Percentiles rank a stretch among this genome's conserved stretches.
phyloP scores from a whole-genome alignment of 805 yeast species.

The Myxozyma melibiosi region DNA sequence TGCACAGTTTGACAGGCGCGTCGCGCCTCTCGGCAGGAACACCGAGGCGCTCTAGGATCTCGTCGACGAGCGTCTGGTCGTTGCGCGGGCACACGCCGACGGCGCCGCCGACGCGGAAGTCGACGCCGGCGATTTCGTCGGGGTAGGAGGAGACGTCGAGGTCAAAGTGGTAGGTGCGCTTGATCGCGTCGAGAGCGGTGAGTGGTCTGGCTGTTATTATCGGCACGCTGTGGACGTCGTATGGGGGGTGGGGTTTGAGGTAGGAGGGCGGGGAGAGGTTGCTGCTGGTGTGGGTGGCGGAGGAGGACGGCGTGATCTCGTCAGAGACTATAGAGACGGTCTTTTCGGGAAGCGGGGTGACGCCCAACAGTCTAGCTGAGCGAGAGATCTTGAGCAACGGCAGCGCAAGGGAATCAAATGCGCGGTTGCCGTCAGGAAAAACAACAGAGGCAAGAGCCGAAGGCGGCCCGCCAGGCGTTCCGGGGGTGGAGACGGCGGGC shows the following conservation, averaged over 20 bases:
- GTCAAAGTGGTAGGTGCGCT: conserved; percentile 38
- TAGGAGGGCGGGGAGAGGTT: conserved; percentile 30
- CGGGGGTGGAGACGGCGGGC: background rate
- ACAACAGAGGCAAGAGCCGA: conserved; percentile 7
- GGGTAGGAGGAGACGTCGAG: conserved; percentile 37
- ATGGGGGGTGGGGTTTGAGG: conserved; percentile 37
- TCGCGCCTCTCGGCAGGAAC: conserved; percentile 15
- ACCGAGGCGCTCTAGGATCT: conserved; percentile 26
- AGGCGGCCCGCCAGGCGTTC: background rate
- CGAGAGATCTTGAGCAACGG: conserved; percentile 5
- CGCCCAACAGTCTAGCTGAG: conserved; percentile 16
- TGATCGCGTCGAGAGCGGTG: conserved; percentile 33
- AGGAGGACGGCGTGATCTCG: background rate
- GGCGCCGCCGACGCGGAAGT: conserved; percentile 39
- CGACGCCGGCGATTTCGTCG: conserved; percentile 35
- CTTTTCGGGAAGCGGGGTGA: background rate
- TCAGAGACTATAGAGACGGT: background rate
- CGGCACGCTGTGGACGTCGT: conserved; percentile 33
- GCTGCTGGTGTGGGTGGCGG: background rate
- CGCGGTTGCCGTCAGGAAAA: conserved; percentile 9
- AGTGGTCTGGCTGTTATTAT: conserved; percentile 33
- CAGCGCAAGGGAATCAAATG: conserved; percentile 12
- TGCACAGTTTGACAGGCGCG: conserved; percentile 20
- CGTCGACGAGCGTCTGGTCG: conserved; percentile 27
- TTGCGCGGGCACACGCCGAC: conserved; percentile 39